Evolutionary conservation across 345 rosid species (phyloP).

Genomic region (Eucalyptus regnans): DNA sequence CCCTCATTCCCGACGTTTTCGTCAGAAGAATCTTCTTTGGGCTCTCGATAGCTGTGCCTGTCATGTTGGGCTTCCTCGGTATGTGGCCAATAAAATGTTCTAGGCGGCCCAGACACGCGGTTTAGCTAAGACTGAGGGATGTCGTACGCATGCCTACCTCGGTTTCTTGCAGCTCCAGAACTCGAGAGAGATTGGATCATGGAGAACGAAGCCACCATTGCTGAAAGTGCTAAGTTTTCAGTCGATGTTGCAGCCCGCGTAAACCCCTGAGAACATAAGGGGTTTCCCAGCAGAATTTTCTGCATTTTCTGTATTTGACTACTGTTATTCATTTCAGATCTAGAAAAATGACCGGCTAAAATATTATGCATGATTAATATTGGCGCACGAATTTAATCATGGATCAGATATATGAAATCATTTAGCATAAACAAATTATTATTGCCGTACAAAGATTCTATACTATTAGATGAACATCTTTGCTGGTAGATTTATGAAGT

Average conservation of each 20-base stretch:
- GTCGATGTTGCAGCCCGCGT: neutral
- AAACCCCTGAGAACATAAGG: neutral
- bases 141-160: neutral
- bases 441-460: too few relatives aligned
- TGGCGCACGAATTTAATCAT: too few relatives aligned
- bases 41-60: neutral
- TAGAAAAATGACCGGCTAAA: too few relatives aligned
- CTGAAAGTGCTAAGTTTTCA: neutral
- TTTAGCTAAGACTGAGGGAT: neutral
- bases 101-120: neutral
- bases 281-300: neutral
- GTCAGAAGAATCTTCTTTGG: neutral
- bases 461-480: too few relatives aligned
- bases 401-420: too few relatives aligned
- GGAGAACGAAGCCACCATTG: neutral
- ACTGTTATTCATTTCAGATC: too few relatives aligned
- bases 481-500: too few relatives aligned
- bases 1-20: neutral
- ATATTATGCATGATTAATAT: too few relatives aligned
- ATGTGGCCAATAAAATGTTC: neutral
- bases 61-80: neutral
- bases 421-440: too few relatives aligned
- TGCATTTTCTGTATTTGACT: too few relatives aligned
- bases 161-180: neutral
- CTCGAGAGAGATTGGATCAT: neutral